Percentiles rank a stretch among this genome's conserved stretches.
These are phyloP conservation scores for Telopea speciosissima DNA, from an alignment of 177 flowering plant species.

Conservation along the genomic window DNA sequence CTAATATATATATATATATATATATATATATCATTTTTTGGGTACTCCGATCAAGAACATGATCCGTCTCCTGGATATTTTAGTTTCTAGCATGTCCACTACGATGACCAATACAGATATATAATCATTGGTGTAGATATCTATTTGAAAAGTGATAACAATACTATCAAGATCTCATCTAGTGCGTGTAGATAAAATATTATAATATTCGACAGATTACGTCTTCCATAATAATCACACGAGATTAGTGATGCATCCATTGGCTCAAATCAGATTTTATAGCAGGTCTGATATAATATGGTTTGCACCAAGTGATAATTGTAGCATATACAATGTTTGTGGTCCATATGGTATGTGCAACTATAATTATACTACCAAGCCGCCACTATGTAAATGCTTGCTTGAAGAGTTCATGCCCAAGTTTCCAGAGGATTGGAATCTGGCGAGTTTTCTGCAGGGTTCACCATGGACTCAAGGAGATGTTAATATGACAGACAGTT, in stretches of 20 bases:
- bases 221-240: conserved; percentile 7
- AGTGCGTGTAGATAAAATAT: conserved; percentile 6
- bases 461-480: conserved; percentile 15
- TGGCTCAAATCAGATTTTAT: conserved; percentile 18
- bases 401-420: conserved; percentile 34
- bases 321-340: conserved; percentile 29
- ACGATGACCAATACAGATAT: too few relatives aligned
- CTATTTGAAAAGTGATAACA: too few relatives aligned
- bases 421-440: conserved; percentile 26
- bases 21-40: too few relatives aligned
- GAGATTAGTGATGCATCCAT: conserved; percentile 21
- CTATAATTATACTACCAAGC: conserved; percentile 7
- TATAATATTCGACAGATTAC: conserved; percentile 12
- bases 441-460: conserved; percentile 31
- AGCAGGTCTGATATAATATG: conserved; percentile 16
- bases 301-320: conserved; percentile 27
- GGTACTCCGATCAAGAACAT: too few relatives aligned
- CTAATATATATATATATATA: too few relatives aligned
- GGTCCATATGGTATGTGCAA: conserved; percentile 37
- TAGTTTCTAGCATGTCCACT: too few relatives aligned
- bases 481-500: conserved; percentile 9
- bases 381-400: conserved; percentile 34
- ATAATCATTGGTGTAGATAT: too few relatives aligned
- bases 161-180: conserved; percentile 10
- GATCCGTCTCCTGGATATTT: too few relatives aligned